A percentile compares a stretch with the other conserved stretches of the same genome.
Conservation (phyloP, 345 rosid genomes). For the Brassica rapa region DNA sequence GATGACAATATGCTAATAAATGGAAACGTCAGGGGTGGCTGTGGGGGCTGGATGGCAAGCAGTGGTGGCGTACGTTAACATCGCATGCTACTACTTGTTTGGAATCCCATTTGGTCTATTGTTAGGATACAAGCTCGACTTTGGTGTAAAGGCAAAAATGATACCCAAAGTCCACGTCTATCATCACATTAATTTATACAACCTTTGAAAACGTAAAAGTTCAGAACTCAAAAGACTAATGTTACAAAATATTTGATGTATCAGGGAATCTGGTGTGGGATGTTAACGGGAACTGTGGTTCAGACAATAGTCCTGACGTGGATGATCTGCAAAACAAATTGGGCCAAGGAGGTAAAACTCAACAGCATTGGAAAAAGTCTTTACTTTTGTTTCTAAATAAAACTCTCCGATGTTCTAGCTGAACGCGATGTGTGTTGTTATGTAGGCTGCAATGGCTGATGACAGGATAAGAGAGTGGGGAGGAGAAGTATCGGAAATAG, state of each 20-base stretch:
- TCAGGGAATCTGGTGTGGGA: slow-evolving; percentile 82
- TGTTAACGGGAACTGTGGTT: slow-evolving; percentile 62
- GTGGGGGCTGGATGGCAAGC: slow-evolving; percentile 84
- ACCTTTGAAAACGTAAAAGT: not conserved
- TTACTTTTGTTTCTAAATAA: not conserved
- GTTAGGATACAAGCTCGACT: slow-evolving; percentile 53
- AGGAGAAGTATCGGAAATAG: slow-evolving; percentile 39
- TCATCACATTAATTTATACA: not conserved
- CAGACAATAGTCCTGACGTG: slow-evolving; percentile 57
- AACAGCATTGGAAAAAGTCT: not conserved
- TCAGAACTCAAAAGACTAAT: not conserved
- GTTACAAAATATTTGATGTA: not conserved
- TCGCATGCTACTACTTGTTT: slow-evolving; percentile 68
- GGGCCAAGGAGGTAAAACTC: slow-evolving; percentile 65
- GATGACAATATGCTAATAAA: not conserved
- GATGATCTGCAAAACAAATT: slow-evolving; percentile 68
- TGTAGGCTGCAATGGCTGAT: slow-evolving; percentile 72
- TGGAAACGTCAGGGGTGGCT: slow-evolving; percentile 53
- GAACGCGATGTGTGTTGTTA: not conserved
- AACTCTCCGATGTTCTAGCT: not conserved
- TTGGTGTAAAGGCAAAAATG: slow-evolving; percentile 42
- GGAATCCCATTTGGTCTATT: slow-evolving; percentile 78
- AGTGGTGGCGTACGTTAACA: slow-evolving; percentile 71
- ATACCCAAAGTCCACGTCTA: not conserved
- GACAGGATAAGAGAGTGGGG: slow-evolving; percentile 72